Percentiles rank a stretch among this genome's conserved stretches.
Conservation (phyloP, 352 stramenopile species). For the Globisporangium ultimum region DNA sequence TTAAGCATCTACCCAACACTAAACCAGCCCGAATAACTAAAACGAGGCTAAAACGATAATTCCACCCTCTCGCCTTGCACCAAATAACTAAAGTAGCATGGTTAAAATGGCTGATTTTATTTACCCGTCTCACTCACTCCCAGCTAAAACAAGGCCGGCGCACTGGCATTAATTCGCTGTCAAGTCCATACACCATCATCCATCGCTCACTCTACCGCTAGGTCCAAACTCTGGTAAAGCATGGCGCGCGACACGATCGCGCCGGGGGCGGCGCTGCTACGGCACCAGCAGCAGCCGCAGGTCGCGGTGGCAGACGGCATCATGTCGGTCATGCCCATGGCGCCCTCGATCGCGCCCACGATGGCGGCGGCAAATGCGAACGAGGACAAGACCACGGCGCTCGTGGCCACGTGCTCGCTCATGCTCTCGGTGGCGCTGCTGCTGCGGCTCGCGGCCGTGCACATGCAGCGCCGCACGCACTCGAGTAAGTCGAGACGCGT, state of each 20-base stretch:
- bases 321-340: background rate
- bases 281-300: background rate
- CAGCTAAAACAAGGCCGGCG: too few relatives aligned
- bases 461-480: constrained; percentile 26
- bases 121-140: too few relatives aligned
- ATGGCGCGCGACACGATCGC: background rate
- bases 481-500: constrained; percentile 13
- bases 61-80: too few relatives aligned
- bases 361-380: background rate
- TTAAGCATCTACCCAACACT: too few relatives aligned
- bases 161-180: too few relatives aligned
- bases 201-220: background rate
- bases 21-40: too few relatives aligned
- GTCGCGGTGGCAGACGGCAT: background rate
- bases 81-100: too few relatives aligned
- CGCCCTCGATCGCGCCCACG: background rate
- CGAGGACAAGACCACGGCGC: constrained; percentile 48
- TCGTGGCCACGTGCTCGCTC: constrained; percentile 53
- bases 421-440: constrained; percentile 54
- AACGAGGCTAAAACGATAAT: too few relatives aligned
- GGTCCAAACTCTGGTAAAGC: too few relatives aligned
- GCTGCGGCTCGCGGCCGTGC: constrained; percentile 35
- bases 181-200: background rate
- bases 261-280: background rate
- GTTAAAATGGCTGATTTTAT: too few relatives aligned